A percentile compares a stretch with the other conserved stretches of the same genome.
Conservation (phyloP, 2,329 filamentous ascomycete species). For the Fusarium equiseti region DNA sequence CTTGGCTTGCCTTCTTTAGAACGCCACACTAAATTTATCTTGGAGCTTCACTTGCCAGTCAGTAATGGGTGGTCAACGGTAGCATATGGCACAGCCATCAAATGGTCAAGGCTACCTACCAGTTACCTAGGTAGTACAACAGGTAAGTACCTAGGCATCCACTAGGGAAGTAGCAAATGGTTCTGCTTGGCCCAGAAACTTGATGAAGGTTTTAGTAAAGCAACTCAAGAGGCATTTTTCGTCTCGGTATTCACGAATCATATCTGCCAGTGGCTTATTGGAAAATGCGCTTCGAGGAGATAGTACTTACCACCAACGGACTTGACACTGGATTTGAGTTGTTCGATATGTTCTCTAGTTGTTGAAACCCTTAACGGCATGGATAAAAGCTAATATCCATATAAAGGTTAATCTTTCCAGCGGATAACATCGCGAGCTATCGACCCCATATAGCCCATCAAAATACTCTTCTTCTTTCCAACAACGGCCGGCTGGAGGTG, state of each 20-base stretch:
- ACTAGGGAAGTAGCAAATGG: not conserved
- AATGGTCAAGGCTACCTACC: not conserved
- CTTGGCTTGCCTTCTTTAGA: not conserved
- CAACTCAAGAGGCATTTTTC: not conserved
- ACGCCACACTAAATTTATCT: conserved; percentile 29
- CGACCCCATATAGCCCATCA: not conserved
- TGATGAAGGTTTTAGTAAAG: not conserved
- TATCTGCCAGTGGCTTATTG: not conserved
- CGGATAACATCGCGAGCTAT: not conserved
- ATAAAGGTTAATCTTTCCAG: not conserved
- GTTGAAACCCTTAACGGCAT: no score
- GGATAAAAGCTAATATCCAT: not conserved
- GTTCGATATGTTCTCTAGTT: no score
- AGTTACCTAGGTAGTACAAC: no score
- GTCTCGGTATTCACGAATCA: not conserved
- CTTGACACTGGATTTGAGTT: no score
- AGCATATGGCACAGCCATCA: not conserved
- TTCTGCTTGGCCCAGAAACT: not conserved
- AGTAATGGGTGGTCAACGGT: not conserved
- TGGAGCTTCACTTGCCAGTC: not conserved
- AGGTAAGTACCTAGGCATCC: no score
- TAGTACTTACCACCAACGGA: no score
- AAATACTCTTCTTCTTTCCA: not conserved
- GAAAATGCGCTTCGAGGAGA: no score
- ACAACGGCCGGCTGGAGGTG: conserved; percentile 7